Evolutionary conservation across 768 basidiomycete genomes (phyloP), one percentile per base, ranked within the genome.

Genomic region (Psilocybe tampanensis): DNA sequence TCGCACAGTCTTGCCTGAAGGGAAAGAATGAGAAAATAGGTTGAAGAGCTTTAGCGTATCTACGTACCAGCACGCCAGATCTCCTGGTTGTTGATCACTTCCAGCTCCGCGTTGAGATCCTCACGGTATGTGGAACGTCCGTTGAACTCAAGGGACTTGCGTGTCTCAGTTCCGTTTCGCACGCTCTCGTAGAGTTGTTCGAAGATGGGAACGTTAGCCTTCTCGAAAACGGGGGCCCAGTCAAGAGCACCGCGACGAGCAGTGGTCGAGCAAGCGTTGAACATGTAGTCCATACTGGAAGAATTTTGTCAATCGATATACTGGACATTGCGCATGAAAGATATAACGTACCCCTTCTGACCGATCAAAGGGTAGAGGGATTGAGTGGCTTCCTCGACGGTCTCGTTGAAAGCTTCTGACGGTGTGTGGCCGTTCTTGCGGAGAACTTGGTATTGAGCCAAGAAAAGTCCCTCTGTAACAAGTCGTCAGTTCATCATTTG

Each of bases 351-450:
- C 89, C 94, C 95, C 72, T 97, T 90, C 69, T 89, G 84, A 64
- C 96, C 97, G 68, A 99, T 94, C 74, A 99, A 76, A 58, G 97
- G 97, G 82, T 93, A 98, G 61, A 99, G 86, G 36, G 94, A 96
- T 72, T 99, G 95, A 42, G 96, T 98, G n/a, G 97, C 97, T 79
- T 98, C 97, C 77, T 98, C 97, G 60, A 98, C 97, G 58, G 97
- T 98, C 82, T 99, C 97, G 76, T 99, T 98, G 87, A 99, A 98
- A 47, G 95, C 95, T 73, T 99, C 97, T 42, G 96, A 98, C 52
- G 97, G 97, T 3, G 86, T 80, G 84, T 99, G 97, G 54, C 95
- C 95, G 71, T 96, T 96, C 70, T 89, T 91, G 70, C 95, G 93
- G 68, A 97, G 91, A 57, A 96, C 90, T 83, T 95, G 87, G 86